phyloP scores from a whole-genome alignment of 2,329 filamentous ascomycete species.

The Knufia fluminis region DNA sequence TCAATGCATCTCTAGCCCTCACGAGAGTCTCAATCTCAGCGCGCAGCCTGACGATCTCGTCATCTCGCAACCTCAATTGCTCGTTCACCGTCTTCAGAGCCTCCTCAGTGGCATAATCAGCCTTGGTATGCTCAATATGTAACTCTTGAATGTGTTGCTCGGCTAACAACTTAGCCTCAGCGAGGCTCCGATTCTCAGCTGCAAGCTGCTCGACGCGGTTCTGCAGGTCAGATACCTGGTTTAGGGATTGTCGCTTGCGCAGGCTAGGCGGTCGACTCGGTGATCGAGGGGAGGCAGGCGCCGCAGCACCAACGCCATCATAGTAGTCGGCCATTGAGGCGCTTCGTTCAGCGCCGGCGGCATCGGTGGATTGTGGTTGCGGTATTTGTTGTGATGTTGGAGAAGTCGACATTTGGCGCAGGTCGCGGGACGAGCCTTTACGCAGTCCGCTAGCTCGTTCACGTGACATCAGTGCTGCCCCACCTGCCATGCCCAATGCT shows the following conservation, averaged over 20 bases:
- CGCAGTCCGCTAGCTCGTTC: constrained; percentile 33
- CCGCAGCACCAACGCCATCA: constrained; percentile 83
- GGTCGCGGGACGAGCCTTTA: constrained; percentile 28
- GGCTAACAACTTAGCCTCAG: constrained; percentile 60
- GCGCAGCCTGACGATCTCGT: constrained; percentile 74
- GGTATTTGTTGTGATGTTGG: constrained; percentile 13
- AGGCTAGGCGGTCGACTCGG: constrained; percentile 91
- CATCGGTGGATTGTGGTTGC: constrained; percentile 33
- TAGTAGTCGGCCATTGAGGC: constrained; percentile 74
- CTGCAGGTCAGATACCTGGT: constrained; percentile 82
- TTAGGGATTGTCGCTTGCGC: constrained; percentile 95
- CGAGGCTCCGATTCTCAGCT: constrained; percentile 72
- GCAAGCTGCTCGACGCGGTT: constrained; percentile 71
- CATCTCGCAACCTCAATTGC: constrained; percentile 70
- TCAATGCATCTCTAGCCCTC: constrained; percentile 73
- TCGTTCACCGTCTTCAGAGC: constrained; percentile 56
- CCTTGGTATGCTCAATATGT: constrained; percentile 45
- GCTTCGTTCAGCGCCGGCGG: constrained; percentile 48
- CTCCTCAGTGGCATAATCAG: constrained; percentile 40
- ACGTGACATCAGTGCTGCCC: constrained; percentile 23
- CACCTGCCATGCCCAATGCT: constrained; percentile 12
- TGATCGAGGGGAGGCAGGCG: constrained; percentile 69
- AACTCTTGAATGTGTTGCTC: constrained; percentile 55
- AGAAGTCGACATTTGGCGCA: constrained; percentile 27
- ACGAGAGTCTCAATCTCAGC: constrained; percentile 71